Base-by-base conservation (phyloP, 768 basidiomycete genomes). In the Phanerodontia chrysosporium region DNA sequence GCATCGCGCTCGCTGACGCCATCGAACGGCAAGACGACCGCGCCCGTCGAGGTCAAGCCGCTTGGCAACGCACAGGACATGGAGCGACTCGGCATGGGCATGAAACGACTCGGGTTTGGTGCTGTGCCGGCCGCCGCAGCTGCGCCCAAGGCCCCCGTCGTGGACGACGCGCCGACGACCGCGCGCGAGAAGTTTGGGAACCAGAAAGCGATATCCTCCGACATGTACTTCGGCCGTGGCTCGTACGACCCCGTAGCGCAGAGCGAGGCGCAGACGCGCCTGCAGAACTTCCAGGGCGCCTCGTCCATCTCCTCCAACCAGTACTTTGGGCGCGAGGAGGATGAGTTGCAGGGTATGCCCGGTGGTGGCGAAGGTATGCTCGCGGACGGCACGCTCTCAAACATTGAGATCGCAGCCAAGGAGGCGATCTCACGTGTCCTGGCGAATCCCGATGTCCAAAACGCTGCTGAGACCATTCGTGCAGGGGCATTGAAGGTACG, bases 191-290 rank as follows among this genome's bases (percentile, higher is more conserved):
- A 91, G 66, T 99, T 98, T 71, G 92, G 93, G 1, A 72, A 68
- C 59, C 97, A 98, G 71, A 99, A 98, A 70, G 94, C 84, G 55
- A 99, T 99, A 71, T 98, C 95, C 5, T 96, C 94, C 3, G 97
- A 98, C 69, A 94, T 95, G 91, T 98, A 89, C 78, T 98, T 98
- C 70, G 93, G 88, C 24, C 83, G 96, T 44, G 89, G 90, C 51
- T 72, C 85, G 22, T 98, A 97, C 74, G 95, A 98, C 69, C 84
- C 92, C 1, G 67, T 71, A 36, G 79, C 84, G 3, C 67, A 82
- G 44, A 74, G 78, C 48, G 94, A 98, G 74, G 95, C 95, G 5
- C 89, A 92, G 67, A 74, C 80, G 12, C 86, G 96, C 2, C 76
- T 98, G 44, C 83, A 87, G 65, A 76, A 82, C 44, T 99, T 99